Conservation (phyloP, 148 eudicot species). For the Diospyros lotus region DNA sequence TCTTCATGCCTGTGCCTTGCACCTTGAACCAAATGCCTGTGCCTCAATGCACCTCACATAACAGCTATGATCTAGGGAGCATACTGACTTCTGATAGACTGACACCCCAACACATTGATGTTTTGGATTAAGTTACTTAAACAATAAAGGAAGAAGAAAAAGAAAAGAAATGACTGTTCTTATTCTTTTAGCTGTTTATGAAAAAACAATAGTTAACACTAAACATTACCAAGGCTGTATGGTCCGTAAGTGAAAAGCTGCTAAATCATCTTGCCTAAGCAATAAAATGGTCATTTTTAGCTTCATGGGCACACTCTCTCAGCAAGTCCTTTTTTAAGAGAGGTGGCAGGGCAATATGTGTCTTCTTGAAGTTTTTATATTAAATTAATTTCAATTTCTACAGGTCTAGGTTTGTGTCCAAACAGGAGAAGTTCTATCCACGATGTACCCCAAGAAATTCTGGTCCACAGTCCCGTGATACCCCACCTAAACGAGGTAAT, state of each 20-base stretch:
- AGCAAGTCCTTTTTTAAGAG: too few relatives aligned
- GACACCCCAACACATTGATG: too few relatives aligned
- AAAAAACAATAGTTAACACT: neutral
- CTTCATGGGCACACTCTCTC: neutral
- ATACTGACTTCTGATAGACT: too few relatives aligned
- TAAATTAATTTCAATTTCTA: slow-evolving; percentile 13
- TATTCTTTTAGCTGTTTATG: too few relatives aligned
- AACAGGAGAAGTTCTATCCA: slow-evolving; percentile 49
- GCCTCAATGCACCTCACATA: too few relatives aligned
- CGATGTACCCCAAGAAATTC: slow-evolving; percentile 73
- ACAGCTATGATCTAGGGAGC: too few relatives aligned
- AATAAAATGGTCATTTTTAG: neutral
- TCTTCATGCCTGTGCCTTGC: too few relatives aligned
- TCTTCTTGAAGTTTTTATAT: slow-evolving; percentile 1
- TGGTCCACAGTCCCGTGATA: slow-evolving; percentile 94
- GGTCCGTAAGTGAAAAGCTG: too few relatives aligned
- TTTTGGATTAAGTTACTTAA: too few relatives aligned
- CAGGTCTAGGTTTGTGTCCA: slow-evolving; percentile 63
- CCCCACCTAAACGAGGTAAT: slow-evolving; percentile 95
- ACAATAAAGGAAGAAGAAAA: too few relatives aligned
- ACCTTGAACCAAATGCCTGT: too few relatives aligned
- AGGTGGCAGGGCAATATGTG: neutral
- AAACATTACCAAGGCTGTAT: neutral
- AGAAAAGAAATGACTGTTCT: too few relatives aligned
- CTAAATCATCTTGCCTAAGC: neutral